Percentiles rank a stretch among this genome's conserved stretches.
Conservation (phyloP, 2,329 filamentous ascomycete species). For the Phaeosphaeria sp. region DNA sequence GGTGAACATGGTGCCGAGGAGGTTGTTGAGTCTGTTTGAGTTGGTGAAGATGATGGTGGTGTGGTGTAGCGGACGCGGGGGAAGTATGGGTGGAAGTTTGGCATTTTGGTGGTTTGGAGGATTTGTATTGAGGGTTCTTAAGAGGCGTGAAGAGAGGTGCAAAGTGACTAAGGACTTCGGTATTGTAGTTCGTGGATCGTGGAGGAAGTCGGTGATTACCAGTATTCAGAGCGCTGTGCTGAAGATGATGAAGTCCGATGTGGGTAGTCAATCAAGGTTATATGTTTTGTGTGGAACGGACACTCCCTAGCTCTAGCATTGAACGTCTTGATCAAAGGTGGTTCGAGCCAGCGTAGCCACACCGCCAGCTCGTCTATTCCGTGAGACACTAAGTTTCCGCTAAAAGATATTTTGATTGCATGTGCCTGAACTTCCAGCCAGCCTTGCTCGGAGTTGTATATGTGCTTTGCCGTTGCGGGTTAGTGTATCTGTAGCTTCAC, state of each 20-base stretch:
- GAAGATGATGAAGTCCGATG: constrained; percentile 3
- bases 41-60: neutral
- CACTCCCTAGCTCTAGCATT: neutral
- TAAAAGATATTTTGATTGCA: neutral
- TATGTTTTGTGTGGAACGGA: neutral
- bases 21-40: neutral
- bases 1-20: neutral
- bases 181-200: neutral
- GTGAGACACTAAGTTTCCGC: neutral
- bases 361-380: neutral
- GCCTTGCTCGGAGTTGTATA: neutral
- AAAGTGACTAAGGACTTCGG: constrained; percentile 1
- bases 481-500: neutral
- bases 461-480: neutral
- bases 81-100: constrained; percentile 15
- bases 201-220: neutral
- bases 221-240: neutral
- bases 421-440: neutral
- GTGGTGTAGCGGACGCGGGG: constrained; percentile 6
- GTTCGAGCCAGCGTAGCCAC: neutral
- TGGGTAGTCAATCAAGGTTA: constrained; percentile 3
- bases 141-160: neutral
- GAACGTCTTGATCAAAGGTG: neutral
- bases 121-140: neutral
- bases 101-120: constrained; percentile 3